These are phyloP conservation scores for Pleurotus giganteus DNA, from an alignment of 768 basidiomycete species.

Conservation along the genomic window DNA sequence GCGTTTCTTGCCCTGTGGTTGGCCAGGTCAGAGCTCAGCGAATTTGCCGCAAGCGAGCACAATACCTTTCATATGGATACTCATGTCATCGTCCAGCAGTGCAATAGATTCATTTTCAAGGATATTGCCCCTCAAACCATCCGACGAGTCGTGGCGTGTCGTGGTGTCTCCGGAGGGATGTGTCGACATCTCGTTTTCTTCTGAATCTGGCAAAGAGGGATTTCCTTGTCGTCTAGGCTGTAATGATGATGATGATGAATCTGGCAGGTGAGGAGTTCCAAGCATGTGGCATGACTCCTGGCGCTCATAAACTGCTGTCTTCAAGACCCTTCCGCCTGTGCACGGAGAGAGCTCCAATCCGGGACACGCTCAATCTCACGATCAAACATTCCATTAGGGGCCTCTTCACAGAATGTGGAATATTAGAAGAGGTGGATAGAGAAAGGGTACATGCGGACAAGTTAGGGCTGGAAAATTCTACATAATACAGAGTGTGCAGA, in stretches of 20 bases:
- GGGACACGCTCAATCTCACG: too few species aligned
- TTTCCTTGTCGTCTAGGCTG: neutral
- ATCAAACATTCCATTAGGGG: too few species aligned
- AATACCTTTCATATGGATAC: neutral
- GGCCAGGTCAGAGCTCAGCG: neutral
- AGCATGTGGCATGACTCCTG: neutral
- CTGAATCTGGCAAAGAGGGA: neutral
- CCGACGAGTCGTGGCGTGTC: neutral
- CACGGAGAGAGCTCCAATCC: too few species aligned
- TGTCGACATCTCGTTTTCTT: neutral
- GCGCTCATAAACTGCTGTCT: neutral
- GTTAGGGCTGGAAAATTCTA: neutral
- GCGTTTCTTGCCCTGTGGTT: conserved; percentile 25
- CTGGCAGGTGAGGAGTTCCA: neutral
- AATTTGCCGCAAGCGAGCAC: neutral
- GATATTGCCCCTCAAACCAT: neutral
- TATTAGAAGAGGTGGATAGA: too few species aligned
- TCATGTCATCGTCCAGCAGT: neutral
- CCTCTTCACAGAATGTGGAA: too few species aligned
- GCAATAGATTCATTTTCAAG: neutral
- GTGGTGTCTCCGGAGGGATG: neutral
- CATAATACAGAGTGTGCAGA: neutral
- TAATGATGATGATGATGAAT: neutral
- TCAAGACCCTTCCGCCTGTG: too few species aligned
- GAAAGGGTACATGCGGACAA: too few species aligned